Evolutionary conservation across 371 early-diverging fungal genomes (phyloP).

Genomic region (Mucor indicus): DNA sequence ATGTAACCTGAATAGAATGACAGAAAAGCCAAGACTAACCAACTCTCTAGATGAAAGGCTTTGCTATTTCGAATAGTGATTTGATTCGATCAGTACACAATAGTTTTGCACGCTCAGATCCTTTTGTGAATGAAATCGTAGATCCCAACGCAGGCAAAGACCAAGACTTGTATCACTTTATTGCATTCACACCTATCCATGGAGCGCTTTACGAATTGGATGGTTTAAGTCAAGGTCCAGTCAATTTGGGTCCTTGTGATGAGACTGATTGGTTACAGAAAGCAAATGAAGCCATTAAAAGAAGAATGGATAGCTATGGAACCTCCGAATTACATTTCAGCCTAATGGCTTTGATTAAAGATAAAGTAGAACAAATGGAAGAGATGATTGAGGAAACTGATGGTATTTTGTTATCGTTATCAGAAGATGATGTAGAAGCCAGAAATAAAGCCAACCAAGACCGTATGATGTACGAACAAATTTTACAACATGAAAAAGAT

Average conservation of each 20-base stretch:
- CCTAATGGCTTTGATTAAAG: constrained; percentile 80
- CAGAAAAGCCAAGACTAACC: background rate
- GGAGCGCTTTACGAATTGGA: constrained; percentile 86
- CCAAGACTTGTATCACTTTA: constrained; percentile 88
- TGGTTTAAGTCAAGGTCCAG: constrained; percentile 75
- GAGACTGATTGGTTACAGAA: constrained; percentile 68
- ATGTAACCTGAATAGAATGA: background rate
- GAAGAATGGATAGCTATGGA: constrained; percentile 66
- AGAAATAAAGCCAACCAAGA: constrained; percentile 27
- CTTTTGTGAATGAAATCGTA: constrained; percentile 69
- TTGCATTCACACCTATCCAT: constrained; percentile 78
- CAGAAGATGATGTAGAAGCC: constrained; percentile 35
- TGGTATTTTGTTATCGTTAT: constrained; percentile 33
- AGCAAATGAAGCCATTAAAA: constrained; percentile 70
- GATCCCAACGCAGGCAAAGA: constrained; percentile 58
- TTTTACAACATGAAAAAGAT: constrained; percentile 47
- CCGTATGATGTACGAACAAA: constrained; percentile 34
- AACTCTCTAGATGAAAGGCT: constrained; percentile 65
- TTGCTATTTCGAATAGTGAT: constrained; percentile 82
- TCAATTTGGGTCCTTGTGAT: constrained; percentile 60
- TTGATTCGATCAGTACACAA: constrained; percentile 81
- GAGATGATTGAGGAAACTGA: constrained; percentile 54
- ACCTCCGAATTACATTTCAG: constrained; percentile 79
- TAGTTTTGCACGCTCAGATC: constrained; percentile 76
- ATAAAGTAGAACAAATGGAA: constrained; percentile 55